Base-by-base conservation (phyloP, 78 protist species). In the Speleostelium caveatum region DNA sequence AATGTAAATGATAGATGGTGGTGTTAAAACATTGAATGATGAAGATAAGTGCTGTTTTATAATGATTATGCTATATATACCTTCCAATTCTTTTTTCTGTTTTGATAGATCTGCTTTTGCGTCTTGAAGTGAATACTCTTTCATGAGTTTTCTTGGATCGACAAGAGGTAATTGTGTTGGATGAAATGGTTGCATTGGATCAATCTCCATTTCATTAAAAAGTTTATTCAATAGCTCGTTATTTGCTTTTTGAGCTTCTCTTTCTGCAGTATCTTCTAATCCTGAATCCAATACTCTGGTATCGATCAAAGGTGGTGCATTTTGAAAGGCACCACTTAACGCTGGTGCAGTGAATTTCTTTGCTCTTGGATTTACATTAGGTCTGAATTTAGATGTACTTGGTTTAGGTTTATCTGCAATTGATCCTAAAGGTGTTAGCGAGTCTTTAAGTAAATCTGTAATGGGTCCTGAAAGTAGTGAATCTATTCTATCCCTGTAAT, bases 141-240 rank as follows among this genome's bases (percentile, higher is more conserved):
- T 80, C 69, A 68, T 56, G 39, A 80, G 33, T 22, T 80, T 80
- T 68, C 89, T 80, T 53, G 89, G 89, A 80, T 80, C 89, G 6
- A 80, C 77, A 0, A 80, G 63, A 61, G 89, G 89, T 32, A 80
- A 49, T 56, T 80, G 75, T 1, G 89, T 80, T 33, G 89, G 89
- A 68, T 80, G 89, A 28, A 33, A 41, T 36, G 89, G 89, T 80
- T 80, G 77, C 75, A 67, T 80, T 56, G 89, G 89, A 41, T 80
- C 89, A 26, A 80, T 72, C 30, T 80, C 89, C 89, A 80, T 68
- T 21, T 80, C 89, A 39, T 80, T 75, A 59, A 80, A 80, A 21
- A 80, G 24, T 58, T 80, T 75, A 55, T 72, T 72, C 10, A 80
- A 71, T 1, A 80, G 22, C 10, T 65, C 89, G 7, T 58, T 41